Evolutionary conservation across 768 basidiomycete species (phyloP).

Genomic region (Mycena galopus): DNA sequence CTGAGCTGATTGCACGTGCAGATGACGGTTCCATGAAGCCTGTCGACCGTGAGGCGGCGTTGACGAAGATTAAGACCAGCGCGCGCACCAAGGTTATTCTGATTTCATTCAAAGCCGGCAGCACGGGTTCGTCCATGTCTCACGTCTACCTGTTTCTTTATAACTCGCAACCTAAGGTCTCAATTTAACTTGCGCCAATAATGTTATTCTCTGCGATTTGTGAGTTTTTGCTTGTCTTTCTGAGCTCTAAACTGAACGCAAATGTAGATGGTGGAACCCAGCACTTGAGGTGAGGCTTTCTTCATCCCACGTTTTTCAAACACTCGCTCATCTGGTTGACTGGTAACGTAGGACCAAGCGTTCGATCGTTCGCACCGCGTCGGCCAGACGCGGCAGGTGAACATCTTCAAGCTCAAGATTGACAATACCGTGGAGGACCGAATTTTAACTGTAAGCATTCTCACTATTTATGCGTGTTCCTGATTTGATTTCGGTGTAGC

Average conservation of each 20-base stretch:
- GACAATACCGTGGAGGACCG: slow-evolving; percentile 90
- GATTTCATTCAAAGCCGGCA: slow-evolving; percentile 97
- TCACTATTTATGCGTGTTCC: background rate
- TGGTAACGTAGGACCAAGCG: slow-evolving; percentile 78
- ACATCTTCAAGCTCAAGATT: slow-evolving; percentile 92
- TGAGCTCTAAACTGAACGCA: too few relatives aligned
- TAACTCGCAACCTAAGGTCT: slow-evolving; percentile 64
- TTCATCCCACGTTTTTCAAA: slow-evolving; percentile 5
- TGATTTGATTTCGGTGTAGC: slow-evolving; percentile 50
- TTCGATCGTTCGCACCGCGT: slow-evolving; percentile 93
- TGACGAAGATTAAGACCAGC: slow-evolving; percentile 79
- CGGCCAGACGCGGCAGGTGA: slow-evolving; percentile 88
- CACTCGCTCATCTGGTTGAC: background rate
- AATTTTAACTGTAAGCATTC: slow-evolving; percentile 70
- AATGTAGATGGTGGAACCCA: slow-evolving; percentile 89
- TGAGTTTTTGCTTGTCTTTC: too few relatives aligned
- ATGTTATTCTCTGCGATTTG: slow-evolving; percentile 92
- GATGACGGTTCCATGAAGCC: slow-evolving; percentile 92
- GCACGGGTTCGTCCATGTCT: slow-evolving; percentile 72
- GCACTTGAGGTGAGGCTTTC: slow-evolving; percentile 72
- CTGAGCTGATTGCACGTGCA: slow-evolving; percentile 46
- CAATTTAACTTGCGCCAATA: slow-evolving; percentile 93
- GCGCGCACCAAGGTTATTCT: slow-evolving; percentile 79
- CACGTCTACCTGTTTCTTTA: slow-evolving; percentile 2
- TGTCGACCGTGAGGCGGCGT: slow-evolving; percentile 79